Conservation (phyloP, 495 filamentous ascomycete species). For the Aspergillus coremiiformis region DNA sequence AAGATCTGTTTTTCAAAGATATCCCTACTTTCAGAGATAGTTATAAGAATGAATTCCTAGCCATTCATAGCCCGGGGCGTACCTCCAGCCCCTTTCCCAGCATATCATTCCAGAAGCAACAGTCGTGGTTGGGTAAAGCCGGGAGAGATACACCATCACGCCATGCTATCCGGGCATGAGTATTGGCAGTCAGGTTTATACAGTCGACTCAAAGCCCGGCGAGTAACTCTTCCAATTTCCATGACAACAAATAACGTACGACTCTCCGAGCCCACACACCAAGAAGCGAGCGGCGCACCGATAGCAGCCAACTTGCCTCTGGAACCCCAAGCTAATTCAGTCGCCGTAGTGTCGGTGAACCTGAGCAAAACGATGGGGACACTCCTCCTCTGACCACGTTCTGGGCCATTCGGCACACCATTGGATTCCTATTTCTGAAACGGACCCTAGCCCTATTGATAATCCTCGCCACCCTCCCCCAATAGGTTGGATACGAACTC, state of each 20-base stretch:
- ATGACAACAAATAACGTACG: too few relatives aligned
- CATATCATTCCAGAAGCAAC: background rate
- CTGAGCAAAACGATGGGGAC: constrained; percentile 61
- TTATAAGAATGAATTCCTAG: too few relatives aligned
- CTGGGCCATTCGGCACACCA: constrained; percentile 59
- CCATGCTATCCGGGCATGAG: background rate
- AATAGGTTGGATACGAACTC: constrained; percentile 44
- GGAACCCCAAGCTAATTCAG: constrained; percentile 49
- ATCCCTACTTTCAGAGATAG: too few relatives aligned
- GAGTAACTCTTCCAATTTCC: too few relatives aligned
- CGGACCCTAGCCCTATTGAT: too few relatives aligned
- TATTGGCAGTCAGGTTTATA: background rate
- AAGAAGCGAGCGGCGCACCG: constrained; percentile 56
- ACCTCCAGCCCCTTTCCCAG: background rate
- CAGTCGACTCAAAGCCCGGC: too few relatives aligned
- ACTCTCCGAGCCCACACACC: constrained; percentile 51
- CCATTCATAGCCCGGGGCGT: too few relatives aligned
- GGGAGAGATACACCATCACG: background rate
- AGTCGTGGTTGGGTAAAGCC: background rate
- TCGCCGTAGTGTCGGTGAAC: constrained; percentile 55
- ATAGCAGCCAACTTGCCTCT: constrained; percentile 52
- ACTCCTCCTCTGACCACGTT: constrained; percentile 53
- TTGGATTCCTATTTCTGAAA: constrained; percentile 53
- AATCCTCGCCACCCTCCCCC: constrained; percentile 46
- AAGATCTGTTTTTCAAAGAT: too few relatives aligned